Conservation (phyloP, 176 grass and related monocot genomes). For the Triticum turgidum region DNA sequence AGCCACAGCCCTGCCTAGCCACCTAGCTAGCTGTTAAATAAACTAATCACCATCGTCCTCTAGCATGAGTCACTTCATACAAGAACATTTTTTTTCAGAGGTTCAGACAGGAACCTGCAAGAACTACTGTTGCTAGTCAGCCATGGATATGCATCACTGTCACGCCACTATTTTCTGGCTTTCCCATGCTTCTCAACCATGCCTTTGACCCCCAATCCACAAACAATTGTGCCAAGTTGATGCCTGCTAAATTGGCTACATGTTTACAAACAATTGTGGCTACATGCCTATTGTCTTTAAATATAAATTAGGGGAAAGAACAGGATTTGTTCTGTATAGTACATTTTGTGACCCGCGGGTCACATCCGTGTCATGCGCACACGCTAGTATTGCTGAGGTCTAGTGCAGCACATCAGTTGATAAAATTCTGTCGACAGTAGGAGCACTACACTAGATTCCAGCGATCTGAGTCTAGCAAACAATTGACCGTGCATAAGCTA, state of each 20-base stretch:
- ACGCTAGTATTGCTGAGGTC: not conserved
- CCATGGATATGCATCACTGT: not conserved
- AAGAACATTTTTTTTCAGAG: not conserved
- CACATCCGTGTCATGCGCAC: not conserved
- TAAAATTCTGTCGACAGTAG: not conserved
- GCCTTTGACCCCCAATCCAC: not conserved
- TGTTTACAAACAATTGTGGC: not conserved
- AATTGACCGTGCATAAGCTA: not conserved
- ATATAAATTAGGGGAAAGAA: too few relatives aligned
- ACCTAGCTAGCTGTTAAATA: too few relatives aligned
- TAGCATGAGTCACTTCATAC: not conserved
- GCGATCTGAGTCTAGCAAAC: conserved; percentile 11
- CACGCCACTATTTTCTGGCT: not conserved
- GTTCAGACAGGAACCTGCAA: not conserved
- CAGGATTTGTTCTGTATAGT: not conserved
- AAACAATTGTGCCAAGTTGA: conserved; percentile 11
- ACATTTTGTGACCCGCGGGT: not conserved
- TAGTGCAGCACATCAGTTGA: not conserved
- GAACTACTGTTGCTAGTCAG: not conserved
- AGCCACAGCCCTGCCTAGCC: too few relatives aligned
- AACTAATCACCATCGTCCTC: too few relatives aligned
- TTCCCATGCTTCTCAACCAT: not conserved
- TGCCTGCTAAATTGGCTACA: conserved; percentile 15
- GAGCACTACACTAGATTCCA: not conserved
- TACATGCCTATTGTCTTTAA: too few relatives aligned